These are phyloP conservation scores for Mollisiaceae sp. DNA, from an alignment of 2,329 filamentous ascomycete genomes.

Conservation along the genomic window DNA sequence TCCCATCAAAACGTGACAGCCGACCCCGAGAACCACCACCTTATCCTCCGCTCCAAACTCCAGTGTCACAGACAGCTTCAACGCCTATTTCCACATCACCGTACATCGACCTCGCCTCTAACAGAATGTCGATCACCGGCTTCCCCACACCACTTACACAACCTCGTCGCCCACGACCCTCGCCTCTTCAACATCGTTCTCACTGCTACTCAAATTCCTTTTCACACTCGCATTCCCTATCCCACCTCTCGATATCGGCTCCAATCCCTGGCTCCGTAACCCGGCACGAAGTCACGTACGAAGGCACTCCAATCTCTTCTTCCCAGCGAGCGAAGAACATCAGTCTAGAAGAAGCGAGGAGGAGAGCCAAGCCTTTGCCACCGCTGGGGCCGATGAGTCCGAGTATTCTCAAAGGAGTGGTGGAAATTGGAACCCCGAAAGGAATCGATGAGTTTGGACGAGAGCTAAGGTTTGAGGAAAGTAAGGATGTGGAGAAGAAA, in stretches of 20 bases:
- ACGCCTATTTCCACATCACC: slow-evolving; percentile 11
- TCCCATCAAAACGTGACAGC: slow-evolving; percentile 11
- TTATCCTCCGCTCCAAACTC: slow-evolving; percentile 10
- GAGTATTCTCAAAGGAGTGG: slow-evolving; percentile 24
- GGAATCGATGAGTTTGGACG: slow-evolving; percentile 19
- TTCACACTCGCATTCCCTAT: neutral
- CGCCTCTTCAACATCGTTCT: neutral
- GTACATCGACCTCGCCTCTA: slow-evolving; percentile 16
- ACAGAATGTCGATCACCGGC: neutral
- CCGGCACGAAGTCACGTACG: slow-evolving; percentile 21
- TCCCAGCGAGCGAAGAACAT: slow-evolving; percentile 17
- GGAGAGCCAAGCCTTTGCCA: slow-evolving; percentile 27
- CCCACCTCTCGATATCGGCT: slow-evolving; percentile 15
- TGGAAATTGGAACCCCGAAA: slow-evolving; percentile 27
- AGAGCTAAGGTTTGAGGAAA: neutral
- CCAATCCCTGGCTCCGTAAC: slow-evolving; percentile 20
- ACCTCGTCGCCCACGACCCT: neutral
- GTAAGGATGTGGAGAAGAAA: neutral
- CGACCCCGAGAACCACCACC: slow-evolving; percentile 13
- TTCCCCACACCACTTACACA: neutral
- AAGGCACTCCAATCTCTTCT: slow-evolving; percentile 15
- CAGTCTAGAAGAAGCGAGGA: slow-evolving; percentile 22
- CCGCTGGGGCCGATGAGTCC: slow-evolving; percentile 27
- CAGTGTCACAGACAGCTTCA: neutral
- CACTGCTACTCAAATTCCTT: neutral